phyloP scores from a whole-genome alignment of 176 grass and related monocot genomes.

The Triticum dicoccoides region DNA sequence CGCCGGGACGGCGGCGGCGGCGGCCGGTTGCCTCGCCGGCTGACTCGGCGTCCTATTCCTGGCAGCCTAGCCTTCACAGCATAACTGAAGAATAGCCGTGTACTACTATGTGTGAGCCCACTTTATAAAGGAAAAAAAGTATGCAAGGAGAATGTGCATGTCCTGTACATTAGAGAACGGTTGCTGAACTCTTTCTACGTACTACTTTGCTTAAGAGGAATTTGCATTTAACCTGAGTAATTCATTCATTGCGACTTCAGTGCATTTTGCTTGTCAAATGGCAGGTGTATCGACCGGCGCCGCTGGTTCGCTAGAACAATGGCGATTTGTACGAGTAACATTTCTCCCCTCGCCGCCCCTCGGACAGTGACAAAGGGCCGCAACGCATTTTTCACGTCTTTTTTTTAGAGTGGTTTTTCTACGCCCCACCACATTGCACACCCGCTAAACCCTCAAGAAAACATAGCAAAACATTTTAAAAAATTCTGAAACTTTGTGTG shows the following conservation, averaged over 20 bases:
- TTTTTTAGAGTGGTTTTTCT: too few relatives aligned
- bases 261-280: too few relatives aligned
- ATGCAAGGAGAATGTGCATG: background rate
- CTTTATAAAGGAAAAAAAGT: background rate
- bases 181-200: background rate
- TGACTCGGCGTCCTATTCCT: slow-evolving; percentile 35
- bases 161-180: background rate
- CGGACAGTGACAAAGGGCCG: too few relatives aligned
- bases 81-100: slow-evolving; percentile 52
- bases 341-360: too few relatives aligned
- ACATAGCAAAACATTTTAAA: too few relatives aligned
- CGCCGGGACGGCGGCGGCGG: background rate
- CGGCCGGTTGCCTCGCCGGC: slow-evolving; percentile 25
- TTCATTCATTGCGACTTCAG: background rate
- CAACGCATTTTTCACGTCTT: too few relatives aligned
- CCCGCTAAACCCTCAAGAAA: too few relatives aligned
- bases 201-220: background rate
- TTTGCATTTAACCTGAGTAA: background rate
- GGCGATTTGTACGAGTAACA: too few relatives aligned
- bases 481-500: too few relatives aligned
- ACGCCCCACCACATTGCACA: too few relatives aligned
- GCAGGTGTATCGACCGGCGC: too few relatives aligned
- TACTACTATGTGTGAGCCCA: background rate
- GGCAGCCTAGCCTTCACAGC: slow-evolving; percentile 60
- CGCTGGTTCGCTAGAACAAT: too few relatives aligned